phyloP scores from a whole-genome alignment of 2,329 filamentous ascomycete genomes.

The Trichoderma sp. region DNA sequence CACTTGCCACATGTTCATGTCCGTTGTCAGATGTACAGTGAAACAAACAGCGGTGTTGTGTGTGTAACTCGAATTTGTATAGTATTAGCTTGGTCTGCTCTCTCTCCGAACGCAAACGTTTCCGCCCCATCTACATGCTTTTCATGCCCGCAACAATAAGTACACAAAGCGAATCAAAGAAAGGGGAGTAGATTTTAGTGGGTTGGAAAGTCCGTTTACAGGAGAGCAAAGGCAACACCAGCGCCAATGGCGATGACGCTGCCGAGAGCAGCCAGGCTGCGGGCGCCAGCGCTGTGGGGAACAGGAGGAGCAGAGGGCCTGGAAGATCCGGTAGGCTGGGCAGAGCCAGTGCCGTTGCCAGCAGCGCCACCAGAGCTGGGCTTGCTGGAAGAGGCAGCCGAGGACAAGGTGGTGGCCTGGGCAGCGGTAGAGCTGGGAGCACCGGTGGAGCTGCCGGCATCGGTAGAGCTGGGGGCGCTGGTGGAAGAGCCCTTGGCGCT shows the following conservation, averaged over 20 bases:
- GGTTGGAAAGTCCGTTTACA: slow-evolving; percentile 31
- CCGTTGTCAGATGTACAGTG: slow-evolving; percentile 15
- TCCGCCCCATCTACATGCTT: slow-evolving; percentile 35
- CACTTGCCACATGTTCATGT: slow-evolving; percentile 1
- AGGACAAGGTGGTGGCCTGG: slow-evolving; percentile 29
- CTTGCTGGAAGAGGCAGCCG: slow-evolving; percentile 33
- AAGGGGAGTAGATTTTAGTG: background rate
- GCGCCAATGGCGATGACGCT: slow-evolving; percentile 38
- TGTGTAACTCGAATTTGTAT: slow-evolving; percentile 37
- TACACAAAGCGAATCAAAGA: slow-evolving; percentile 32
- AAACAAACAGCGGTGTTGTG: slow-evolving; percentile 32
- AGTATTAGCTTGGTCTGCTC: slow-evolving; percentile 40
- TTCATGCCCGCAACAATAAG: slow-evolving; percentile 34
- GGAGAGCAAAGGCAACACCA: slow-evolving; percentile 38
- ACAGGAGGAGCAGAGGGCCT: slow-evolving; percentile 31
- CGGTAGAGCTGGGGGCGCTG: slow-evolving; percentile 31
- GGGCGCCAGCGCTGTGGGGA: slow-evolving; percentile 37
- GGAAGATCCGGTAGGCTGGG: slow-evolving; percentile 28
- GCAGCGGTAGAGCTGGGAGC: slow-evolving; percentile 20
- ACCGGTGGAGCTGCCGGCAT: slow-evolving; percentile 29
- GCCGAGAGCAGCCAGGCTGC: slow-evolving; percentile 34
- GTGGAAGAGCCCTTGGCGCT: slow-evolving; percentile 19
- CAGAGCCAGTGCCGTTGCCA: slow-evolving; percentile 27
- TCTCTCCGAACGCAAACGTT: slow-evolving; percentile 31
- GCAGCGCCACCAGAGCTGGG: slow-evolving; percentile 28